Percentiles rank a stretch among this genome's conserved stretches.
These are phyloP conservation scores for Leptographium lundbergii DNA, from an alignment of 2,329 filamentous ascomycete species.

Conservation along the genomic window DNA sequence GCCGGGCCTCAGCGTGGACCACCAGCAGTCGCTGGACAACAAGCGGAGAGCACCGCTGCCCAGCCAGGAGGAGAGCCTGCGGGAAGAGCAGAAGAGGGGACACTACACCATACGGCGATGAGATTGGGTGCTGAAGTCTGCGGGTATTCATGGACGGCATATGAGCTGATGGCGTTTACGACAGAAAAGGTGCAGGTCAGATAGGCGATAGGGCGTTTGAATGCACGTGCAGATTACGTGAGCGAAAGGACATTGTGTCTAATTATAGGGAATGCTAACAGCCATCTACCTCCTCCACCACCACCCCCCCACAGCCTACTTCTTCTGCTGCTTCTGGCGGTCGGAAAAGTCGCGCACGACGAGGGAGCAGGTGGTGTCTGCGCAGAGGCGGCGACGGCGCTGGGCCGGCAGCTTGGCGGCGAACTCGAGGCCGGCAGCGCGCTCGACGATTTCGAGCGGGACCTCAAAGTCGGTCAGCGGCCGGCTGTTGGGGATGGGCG, in stretches of 20 bases:
- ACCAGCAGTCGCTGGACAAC: slow-evolving; percentile 21
- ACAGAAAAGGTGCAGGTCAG: background rate
- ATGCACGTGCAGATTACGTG: background rate
- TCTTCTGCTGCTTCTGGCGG: slow-evolving; percentile 39
- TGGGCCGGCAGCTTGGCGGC: slow-evolving; percentile 62
- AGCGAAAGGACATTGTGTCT: too few relatives aligned
- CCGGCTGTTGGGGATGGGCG: slow-evolving; percentile 74
- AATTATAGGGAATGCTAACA: background rate
- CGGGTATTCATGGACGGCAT: background rate
- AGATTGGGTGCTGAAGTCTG: too few relatives aligned
- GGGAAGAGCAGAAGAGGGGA: slow-evolving; percentile 58
- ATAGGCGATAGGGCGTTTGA: background rate
- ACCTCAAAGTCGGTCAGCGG: slow-evolving; percentile 88
- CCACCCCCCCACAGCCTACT: slow-evolving; percentile 17
- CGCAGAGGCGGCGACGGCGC: slow-evolving; percentile 67
- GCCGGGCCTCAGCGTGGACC: slow-evolving; percentile 19
- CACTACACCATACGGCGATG: slow-evolving; percentile 39
- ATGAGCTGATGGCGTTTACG: background rate
- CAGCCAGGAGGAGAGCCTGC: slow-evolving; percentile 71
- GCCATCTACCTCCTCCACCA: background rate
- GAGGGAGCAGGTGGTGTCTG: slow-evolving; percentile 74
- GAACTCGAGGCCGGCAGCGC: slow-evolving; percentile 86
- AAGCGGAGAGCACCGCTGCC: slow-evolving; percentile 57
- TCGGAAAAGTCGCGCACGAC: slow-evolving; percentile 68
- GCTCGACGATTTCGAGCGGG: slow-evolving; percentile 81